These are phyloP conservation scores for Fusarium siculi DNA, from an alignment of 2,329 filamentous ascomycete species.

Conservation along the genomic window DNA sequence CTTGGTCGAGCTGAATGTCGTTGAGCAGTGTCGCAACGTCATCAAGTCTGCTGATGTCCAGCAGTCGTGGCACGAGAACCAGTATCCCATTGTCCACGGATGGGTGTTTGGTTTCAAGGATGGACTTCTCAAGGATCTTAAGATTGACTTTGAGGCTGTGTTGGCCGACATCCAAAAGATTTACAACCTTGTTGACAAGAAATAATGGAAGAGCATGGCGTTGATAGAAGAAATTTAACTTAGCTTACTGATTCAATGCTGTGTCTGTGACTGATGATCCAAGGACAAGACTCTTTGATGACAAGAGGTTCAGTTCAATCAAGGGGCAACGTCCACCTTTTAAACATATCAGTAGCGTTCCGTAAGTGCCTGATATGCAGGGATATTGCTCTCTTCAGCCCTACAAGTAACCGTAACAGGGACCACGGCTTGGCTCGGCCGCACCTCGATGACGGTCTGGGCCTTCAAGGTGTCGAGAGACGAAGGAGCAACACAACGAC, in stretches of 20 bases:
- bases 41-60: conserved; percentile 85
- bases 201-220: conserved; percentile 13
- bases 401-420: conserved; percentile 33
- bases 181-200: conserved; percentile 63
- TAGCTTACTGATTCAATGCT: neutral
- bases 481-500: neutral
- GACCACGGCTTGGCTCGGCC: conserved; percentile 34
- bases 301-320: neutral
- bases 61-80: conserved; percentile 71
- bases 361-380: conserved; percentile 36
- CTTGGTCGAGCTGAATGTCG: conserved; percentile 85
- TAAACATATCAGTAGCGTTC: conserved; percentile 32
- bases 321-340: conserved; percentile 18
- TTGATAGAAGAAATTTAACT: conserved; percentile 25
- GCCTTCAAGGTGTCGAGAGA: conserved; percentile 29
- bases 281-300: neutral
- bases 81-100: conserved; percentile 76
- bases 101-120: conserved; percentile 79
- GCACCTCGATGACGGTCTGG: conserved; percentile 33
- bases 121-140: conserved; percentile 72
- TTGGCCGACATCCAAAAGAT: conserved; percentile 71
- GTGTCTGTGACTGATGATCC: neutral
- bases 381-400: conserved; percentile 32
- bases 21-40: conserved; percentile 80
- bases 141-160: conserved; percentile 69